Base-by-base conservation (phyloP, 2,329 filamentous ascomycete genomes). In the Didymella pomorum region DNA sequence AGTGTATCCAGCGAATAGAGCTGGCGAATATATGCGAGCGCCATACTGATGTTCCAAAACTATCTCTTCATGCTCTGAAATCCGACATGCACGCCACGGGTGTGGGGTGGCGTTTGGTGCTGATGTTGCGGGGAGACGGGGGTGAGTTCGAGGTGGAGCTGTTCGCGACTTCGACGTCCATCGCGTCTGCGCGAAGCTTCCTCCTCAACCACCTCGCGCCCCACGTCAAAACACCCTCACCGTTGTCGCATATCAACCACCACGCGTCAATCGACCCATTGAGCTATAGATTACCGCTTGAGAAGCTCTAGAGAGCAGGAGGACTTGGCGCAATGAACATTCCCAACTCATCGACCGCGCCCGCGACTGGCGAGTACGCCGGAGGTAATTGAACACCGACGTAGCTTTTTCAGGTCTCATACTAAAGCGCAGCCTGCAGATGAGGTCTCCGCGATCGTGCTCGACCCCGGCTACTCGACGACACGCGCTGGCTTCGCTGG, bases 401-500 rank as follows among this genome's bases (percentile, higher is more conserved):
- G 18, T 46, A 62, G 56, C 62, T 61, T 31, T 14, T 39, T 8
- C 20, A 23, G 10, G 46, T 26, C 59, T 14, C 26, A 50, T 49
- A 18, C 64, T 71, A 43, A 68, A 71, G n/a, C 5, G 18, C 11
- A 9, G 14, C 14, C 2, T 25, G 3, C 28, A 97, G 95, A 99
- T 83, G 95, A 99, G 82, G 93, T 99, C 65, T 96, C 93, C 33
- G 96, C 96, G 51, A 90, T 99, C 68, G 92, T 99, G 35, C 91
- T 99, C 74, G 95, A 99, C 75, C 91, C 95, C 3, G 95, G 96
- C 62, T 97, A 93, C 81, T 92, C 91, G 73, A 89, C 88, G 68
- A 93, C 91, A 39, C 93, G 96, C 79, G 95, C 93, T 60, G 95
- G 95, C 58, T 99, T 98, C 74, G 96, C 96, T 12, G 95, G 96